phyloP scores from a whole-genome alignment of 1,139 yeast species.

The Starmera stellimalicola region DNA sequence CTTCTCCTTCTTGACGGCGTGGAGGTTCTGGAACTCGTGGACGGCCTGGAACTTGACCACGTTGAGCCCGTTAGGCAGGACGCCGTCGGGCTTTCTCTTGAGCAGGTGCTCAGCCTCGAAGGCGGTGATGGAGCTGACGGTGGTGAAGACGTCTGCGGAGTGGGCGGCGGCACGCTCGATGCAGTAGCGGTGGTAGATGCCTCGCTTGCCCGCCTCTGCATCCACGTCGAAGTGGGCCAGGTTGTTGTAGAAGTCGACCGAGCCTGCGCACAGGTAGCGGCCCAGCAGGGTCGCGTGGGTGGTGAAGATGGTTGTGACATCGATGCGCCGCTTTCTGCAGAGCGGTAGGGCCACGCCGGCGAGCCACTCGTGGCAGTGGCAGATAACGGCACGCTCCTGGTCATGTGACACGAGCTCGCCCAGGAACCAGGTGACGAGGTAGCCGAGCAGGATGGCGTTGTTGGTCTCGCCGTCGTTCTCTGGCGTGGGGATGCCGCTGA shows the following conservation, averaged over 20 bases:
- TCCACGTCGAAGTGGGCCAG: constrained; percentile 88
- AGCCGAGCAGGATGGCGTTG: constrained; percentile 88
- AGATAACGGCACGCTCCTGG: constrained; percentile 76
- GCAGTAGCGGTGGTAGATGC: constrained; percentile 94
- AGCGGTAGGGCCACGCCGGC: constrained; percentile 95
- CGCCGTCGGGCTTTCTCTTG: constrained; percentile 96
- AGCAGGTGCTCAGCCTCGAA: constrained; percentile 87
- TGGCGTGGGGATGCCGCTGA: constrained; percentile 91
- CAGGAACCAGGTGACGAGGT: constrained; percentile 92
- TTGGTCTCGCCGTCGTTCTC: constrained; percentile 81
- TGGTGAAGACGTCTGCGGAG: constrained; percentile 92
- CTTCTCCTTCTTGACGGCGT: constrained; percentile 83
- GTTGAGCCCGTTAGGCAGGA: constrained; percentile 90
- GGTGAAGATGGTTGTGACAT: constrained; percentile 91
- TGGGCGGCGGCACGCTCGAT: constrained; percentile 96
- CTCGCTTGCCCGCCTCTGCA: constrained; percentile 96
- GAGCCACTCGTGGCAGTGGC: constrained; percentile 97
- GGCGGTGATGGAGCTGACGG: constrained; percentile 95
- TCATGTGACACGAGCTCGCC: constrained; percentile 87
- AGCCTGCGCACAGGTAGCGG: constrained; percentile 91
- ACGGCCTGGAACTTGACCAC: constrained; percentile 96
- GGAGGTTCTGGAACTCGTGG: constrained; percentile 95
- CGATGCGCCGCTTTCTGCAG: constrained; percentile 85
- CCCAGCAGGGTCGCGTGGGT: constrained; percentile 96
- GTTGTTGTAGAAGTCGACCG: constrained; percentile 91